A percentile compares a stretch with the other conserved stretches of the same genome.
phyloP scores from a whole-genome alignment of 352 stramenopile species.

The Pythium vanterpoolii region DNA sequence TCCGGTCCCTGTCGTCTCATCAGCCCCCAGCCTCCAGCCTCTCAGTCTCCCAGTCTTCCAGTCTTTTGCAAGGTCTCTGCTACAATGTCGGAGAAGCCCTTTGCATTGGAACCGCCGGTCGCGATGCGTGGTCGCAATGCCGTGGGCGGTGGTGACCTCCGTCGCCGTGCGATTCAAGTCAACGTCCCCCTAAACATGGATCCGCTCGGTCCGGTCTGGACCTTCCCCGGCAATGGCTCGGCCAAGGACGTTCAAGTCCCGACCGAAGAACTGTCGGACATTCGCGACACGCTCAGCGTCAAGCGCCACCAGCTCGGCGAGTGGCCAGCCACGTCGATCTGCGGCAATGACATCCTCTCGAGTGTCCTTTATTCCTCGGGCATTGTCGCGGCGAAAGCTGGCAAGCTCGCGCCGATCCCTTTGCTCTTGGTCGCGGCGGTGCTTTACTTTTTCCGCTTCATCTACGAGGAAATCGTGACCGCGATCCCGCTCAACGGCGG shows the following conservation, averaged over 20 bases:
- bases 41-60: too few relatives aligned
- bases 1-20: too few relatives aligned
- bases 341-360: conserved; percentile 94
- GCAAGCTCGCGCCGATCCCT: conserved; percentile 90
- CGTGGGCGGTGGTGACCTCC: conserved; percentile 3
- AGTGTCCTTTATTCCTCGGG: conserved; percentile 91
- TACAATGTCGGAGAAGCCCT: too few relatives aligned
- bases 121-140: too few relatives aligned
- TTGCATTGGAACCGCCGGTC: too few relatives aligned
- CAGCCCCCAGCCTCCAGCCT: too few relatives aligned
- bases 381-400: conserved; percentile 81
- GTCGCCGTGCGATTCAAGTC: conserved; percentile 19
- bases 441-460: conserved; percentile 89
- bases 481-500: conserved; percentile 95
- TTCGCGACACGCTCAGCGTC: conserved; percentile 4
- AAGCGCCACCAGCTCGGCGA: conserved; percentile 87
- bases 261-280: conserved; percentile 3
- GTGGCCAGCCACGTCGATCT: conserved; percentile 93
- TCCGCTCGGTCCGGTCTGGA: conserved; percentile 12
- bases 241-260: conserved; percentile 9
- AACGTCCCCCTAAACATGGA: conserved; percentile 4
- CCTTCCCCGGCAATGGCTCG: conserved; percentile 8
- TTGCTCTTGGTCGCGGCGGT: conserved; percentile 86
- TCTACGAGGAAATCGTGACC: conserved; percentile 93
- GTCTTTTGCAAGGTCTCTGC: too few relatives aligned